Percentiles rank a stretch among this genome's conserved stretches.
Conservation (phyloP, 2,329 filamentous ascomycete species). For the Juglanconis oblonga region DNA sequence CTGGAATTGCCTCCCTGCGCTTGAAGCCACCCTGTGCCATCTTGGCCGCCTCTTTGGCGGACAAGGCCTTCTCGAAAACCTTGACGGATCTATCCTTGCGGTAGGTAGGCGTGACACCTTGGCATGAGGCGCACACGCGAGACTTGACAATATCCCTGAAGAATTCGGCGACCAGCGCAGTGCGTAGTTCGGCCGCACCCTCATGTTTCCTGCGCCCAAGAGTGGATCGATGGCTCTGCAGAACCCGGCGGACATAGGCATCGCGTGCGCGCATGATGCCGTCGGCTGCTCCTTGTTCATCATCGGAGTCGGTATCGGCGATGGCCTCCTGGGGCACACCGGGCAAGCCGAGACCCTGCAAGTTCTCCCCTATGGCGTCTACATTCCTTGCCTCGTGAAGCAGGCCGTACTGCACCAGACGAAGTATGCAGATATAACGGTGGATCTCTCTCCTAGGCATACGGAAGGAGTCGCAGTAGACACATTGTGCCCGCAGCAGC, state of each 20-base stretch:
- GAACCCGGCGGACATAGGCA: conserved; percentile 69
- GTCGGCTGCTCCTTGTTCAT: conserved; percentile 47
- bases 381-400: conserved; percentile 64
- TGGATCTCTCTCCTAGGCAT: conserved; percentile 75
- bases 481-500: conserved; percentile 81
- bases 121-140: conserved; percentile 65
- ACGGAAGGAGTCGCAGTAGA: conserved; percentile 85
- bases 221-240: conserved; percentile 57
- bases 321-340: conserved; percentile 43
- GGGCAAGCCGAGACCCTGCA: conserved; percentile 40
- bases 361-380: conserved; percentile 48
- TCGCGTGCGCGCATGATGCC: conserved; percentile 51
- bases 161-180: conserved; percentile 77
- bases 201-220: conserved; percentile 72
- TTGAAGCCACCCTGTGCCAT: conserved; percentile 71
- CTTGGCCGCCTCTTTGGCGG: conserved; percentile 69
- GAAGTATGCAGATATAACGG: conserved; percentile 78
- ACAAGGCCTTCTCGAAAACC: conserved; percentile 82
- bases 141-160: conserved; percentile 67
- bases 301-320: conserved; percentile 61
- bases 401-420: conserved; percentile 80
- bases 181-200: conserved; percentile 72
- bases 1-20: conserved; percentile 66
- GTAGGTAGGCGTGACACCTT: conserved; percentile 74
- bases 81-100: conserved; percentile 90